These are phyloP conservation scores for Sherardia arvensis DNA, from an alignment of 257 asterid species.

Conservation along the genomic window DNA sequence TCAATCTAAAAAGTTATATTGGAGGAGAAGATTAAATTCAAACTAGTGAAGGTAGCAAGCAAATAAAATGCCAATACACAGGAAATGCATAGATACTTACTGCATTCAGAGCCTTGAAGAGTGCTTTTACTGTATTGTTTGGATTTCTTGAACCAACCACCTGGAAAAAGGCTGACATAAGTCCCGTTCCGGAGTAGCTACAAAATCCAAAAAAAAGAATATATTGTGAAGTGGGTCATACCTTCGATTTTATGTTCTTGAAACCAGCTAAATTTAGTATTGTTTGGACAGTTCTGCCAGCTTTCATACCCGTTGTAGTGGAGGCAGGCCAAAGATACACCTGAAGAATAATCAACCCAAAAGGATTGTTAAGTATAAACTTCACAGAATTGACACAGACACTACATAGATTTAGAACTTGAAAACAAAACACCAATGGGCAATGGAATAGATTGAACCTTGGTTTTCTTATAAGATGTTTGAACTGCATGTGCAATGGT, in stretches of 20 bases:
- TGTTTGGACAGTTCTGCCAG: constrained; percentile 76
- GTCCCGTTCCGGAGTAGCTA: constrained; percentile 6
- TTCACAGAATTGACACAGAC: not conserved
- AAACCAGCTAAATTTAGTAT: constrained; percentile 79
- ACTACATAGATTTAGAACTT: not conserved
- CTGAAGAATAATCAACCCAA: constrained; percentile 22
- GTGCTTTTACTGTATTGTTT: constrained; percentile 83
- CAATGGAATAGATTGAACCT: constrained; percentile 35
- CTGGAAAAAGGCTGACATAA: constrained; percentile 25
- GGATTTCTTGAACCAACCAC: constrained; percentile 94
- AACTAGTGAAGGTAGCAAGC: not conserved
- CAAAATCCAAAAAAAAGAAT: not conserved
- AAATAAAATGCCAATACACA: constrained; percentile 4
- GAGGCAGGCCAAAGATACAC: constrained; percentile 94
- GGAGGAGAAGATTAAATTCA: constrained; percentile 10
- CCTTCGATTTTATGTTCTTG: constrained; percentile 95
- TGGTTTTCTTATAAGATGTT: constrained; percentile 76
- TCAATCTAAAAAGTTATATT: constrained; percentile 48
- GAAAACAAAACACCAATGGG: not conserved
- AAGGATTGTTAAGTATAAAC: not conserved
- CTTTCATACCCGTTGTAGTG: constrained; percentile 79
- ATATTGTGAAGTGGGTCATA: constrained; percentile 9
- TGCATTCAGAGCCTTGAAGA: constrained; percentile 87
- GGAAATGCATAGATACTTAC: constrained; percentile 30
- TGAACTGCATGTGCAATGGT: constrained; percentile 94